These are phyloP conservation scores for Nannochloropsis gaditana DNA, from an alignment of 108 stramenopile genomes.

Conservation along the genomic window DNA sequence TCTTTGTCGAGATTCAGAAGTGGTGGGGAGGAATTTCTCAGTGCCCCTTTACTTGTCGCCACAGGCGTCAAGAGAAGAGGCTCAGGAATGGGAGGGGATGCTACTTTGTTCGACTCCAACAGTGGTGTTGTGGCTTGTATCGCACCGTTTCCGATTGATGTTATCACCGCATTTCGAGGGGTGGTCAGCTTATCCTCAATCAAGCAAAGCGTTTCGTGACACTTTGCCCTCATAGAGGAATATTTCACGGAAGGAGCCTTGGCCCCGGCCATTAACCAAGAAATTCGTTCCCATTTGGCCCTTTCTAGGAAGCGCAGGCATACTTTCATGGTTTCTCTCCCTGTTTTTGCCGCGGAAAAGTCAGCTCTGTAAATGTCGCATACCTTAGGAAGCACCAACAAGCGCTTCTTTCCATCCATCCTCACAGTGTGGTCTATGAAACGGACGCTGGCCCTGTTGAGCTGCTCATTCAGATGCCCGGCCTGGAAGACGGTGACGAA, in stretches of 20 bases:
- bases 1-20: no score
- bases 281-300: conserved; percentile 28
- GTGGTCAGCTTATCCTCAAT: not conserved
- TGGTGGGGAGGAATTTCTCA: not conserved
- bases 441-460: conserved; percentile 55
- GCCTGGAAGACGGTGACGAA: conserved; percentile 35
- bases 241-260: conserved; percentile 25
- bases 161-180: not conserved
- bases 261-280: conserved; percentile 25
- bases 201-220: not conserved
- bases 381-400: conserved; percentile 67
- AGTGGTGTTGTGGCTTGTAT: not conserved
- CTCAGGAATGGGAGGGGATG: not conserved
- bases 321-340: conserved; percentile 58
- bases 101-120: not conserved
- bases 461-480: conserved; percentile 63
- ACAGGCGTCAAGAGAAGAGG: not conserved
- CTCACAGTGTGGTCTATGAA: conserved; percentile 63
- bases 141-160: not conserved
- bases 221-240: not conserved
- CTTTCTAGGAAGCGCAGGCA: conserved; percentile 59
- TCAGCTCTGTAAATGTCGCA: conserved; percentile 73
- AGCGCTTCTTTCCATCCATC: conserved; percentile 59
- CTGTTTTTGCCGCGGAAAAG: conserved; percentile 56
- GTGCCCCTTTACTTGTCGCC: not conserved